Base-by-base conservation (phyloP, 2,329 filamentous ascomycete species). In the Paecilomyces variotii region DNA sequence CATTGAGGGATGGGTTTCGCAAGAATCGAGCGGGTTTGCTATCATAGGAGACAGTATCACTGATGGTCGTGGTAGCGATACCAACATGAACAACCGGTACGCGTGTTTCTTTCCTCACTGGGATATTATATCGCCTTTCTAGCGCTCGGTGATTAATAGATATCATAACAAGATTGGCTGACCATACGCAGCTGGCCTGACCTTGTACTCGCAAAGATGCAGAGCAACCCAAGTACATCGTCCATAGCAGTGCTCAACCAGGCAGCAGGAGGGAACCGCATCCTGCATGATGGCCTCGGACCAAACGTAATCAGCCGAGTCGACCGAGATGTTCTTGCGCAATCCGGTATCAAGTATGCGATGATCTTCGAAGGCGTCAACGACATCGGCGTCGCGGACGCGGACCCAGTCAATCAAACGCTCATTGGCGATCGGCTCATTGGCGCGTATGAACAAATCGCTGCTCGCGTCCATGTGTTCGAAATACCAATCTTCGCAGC, bases 341-440 rank as follows among this genome's bases (percentile, higher is more conserved):
- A 84, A 32, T 76, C 81, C 0, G 82, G 82, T 3, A 80, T 85
- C 2, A 77, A 77, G 63, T 87, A 86, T 65, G 82, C 82, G 25
- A 79, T 89, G 74, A 78, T 88, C 39, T 89, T 87, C 67, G 84
- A 87, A 69, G 86, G 86, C 24, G 84, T 89, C 28, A 88, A 88
- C 65, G 86, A 89, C 65, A 87, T 89, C 58, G 86, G 86, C 2
- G 74, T 70, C 1, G 80, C 78, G 0, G 72, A 73, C 1, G 65
- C 79, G 0, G 80, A 80, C 25, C 55, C 69, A 0, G 70, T 67
- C 0, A 72, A 76, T 0, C 84, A 86, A 63, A 61, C 64, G 2
- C 65, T 70, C 2, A 73, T 86, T 9, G 82, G 78, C 12, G 78
- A 80, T 56, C 65, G 72, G 2, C 72, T 89, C 2, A 81, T 84